Conservation (phyloP, 139 green algal genomes). For the Haematococcus sp. region DNA sequence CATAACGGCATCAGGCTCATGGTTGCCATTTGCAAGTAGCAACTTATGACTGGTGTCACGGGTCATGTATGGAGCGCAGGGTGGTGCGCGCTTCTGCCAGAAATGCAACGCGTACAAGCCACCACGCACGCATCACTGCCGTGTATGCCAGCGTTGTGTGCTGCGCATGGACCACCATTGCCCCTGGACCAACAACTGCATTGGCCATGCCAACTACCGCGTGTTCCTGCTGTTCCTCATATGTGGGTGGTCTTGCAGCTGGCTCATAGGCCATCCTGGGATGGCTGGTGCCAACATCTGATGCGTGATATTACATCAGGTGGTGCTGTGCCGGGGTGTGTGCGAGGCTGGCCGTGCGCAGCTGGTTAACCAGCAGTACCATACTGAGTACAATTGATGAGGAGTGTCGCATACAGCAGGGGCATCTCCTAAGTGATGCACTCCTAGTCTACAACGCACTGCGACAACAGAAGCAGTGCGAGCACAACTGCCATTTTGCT, state of each 20-base stretch:
- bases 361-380: too few species aligned
- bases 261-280: neutral
- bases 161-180: constrained; percentile 84
- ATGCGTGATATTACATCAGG: neutral
- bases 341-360: neutral
- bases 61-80: too few species aligned
- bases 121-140: constrained; percentile 84
- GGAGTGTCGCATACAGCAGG: neutral
- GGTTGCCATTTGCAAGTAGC: too few species aligned
- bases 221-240: constrained; percentile 80
- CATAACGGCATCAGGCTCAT: too few species aligned
- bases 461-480: too few species aligned
- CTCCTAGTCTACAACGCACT: too few species aligned
- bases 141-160: constrained; percentile 83
- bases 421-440: too few species aligned
- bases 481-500: too few species aligned
- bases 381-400: neutral
- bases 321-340: neutral
- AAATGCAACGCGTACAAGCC: constrained; percentile 85
- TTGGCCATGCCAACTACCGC: constrained; percentile 89
- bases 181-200: constrained; percentile 86
- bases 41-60: too few species aligned
- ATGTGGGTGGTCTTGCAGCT: constrained; percentile 35
- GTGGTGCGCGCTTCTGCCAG: constrained; percentile 70
- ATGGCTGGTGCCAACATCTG: neutral